phyloP scores from a whole-genome alignment of 1,284 basidiomycete genomes.

The Agroathelia rolfsii region DNA sequence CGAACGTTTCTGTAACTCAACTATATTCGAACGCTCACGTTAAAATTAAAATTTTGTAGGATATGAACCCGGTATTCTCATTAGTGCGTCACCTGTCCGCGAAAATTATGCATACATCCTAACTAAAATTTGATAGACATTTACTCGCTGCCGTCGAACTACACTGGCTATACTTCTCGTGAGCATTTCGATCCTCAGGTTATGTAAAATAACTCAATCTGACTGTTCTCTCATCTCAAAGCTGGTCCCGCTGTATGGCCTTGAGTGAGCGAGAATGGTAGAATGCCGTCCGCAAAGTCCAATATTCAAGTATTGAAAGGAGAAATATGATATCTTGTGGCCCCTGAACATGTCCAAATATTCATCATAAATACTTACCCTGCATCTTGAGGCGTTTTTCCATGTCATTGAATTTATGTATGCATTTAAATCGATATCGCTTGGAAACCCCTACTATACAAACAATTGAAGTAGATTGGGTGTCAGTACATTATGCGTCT shows the following conservation, averaged over 20 bases:
- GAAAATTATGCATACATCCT: slow-evolving; percentile 1
- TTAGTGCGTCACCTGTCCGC: slow-evolving; percentile 16
- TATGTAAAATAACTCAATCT: background rate
- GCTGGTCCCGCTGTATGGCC: slow-evolving; percentile 17
- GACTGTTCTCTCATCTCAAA: slow-evolving; percentile 3
- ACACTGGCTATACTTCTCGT: slow-evolving; percentile 23
- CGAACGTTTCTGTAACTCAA: slow-evolving; percentile 10
- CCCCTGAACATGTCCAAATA: too few species aligned
- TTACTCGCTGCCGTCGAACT: slow-evolving; percentile 21
- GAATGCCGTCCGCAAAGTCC: too few species aligned
- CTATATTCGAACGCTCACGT: slow-evolving; percentile 9
- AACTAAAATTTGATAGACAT: slow-evolving; percentile 17
- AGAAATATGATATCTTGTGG: too few species aligned
- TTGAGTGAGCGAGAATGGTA: too few species aligned
- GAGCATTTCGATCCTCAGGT: slow-evolving; percentile 11
- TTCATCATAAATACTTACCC: too few species aligned
- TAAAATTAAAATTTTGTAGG: slow-evolving; percentile 16
- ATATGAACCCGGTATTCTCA: slow-evolving; percentile 23
- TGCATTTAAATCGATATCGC: too few species aligned
- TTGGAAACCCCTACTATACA: too few species aligned
- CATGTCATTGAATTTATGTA: too few species aligned
- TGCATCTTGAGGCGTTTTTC: too few species aligned
- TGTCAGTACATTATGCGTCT: too few species aligned
- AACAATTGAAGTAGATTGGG: too few species aligned
- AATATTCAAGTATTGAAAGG: too few species aligned